Percentiles rank a stretch among this genome's conserved stretches.
Conservation (phyloP, 2,329 filamentous ascomycete species). For the Graphilbum ipis-grandicollis region DNA sequence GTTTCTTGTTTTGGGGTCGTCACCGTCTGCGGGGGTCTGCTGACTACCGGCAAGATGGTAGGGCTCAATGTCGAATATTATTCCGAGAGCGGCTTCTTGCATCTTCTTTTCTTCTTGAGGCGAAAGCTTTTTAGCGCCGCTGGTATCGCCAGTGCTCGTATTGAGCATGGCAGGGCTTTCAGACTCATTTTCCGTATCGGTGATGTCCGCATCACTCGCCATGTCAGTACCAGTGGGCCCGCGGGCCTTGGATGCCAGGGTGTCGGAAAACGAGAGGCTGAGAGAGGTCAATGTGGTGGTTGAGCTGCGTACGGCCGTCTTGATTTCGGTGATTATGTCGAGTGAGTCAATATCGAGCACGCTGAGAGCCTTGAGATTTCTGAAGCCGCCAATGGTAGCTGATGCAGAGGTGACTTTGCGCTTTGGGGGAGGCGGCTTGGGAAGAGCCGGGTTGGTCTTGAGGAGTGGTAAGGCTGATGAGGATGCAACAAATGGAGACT, state of each 20-base stretch:
- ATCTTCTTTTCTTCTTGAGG: conserved; percentile 35
- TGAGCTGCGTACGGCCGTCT: conserved; percentile 35
- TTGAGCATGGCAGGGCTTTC: conserved; percentile 10
- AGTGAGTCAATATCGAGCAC: conserved; percentile 44
- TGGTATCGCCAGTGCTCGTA: not conserved
- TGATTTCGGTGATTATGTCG: conserved; percentile 37
- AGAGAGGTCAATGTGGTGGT: conserved; percentile 35
- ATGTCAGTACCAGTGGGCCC: conserved; percentile 17
- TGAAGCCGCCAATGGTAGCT: conserved; percentile 40
- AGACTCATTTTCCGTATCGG: conserved; percentile 20
- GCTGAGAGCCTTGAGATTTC: conserved; percentile 30
- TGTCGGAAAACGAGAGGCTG: conserved; percentile 39
- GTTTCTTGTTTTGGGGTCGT: too few species aligned
- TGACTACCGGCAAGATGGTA: conserved; percentile 14
- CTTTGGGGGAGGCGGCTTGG: too few species aligned
- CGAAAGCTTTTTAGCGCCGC: too few species aligned
- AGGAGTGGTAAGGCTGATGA: too few species aligned
- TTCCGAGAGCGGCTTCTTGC: conserved; percentile 34
- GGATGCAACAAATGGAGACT: too few species aligned
- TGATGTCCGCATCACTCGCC: too few species aligned
- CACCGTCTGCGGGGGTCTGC: too few species aligned
- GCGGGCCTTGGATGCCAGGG: conserved; percentile 27
- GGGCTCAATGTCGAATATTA: conserved; percentile 33
- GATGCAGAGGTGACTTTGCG: conserved; percentile 9
- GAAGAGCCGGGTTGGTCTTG: too few species aligned